Percentiles rank a stretch among this genome's conserved stretches.
Evolutionary conservation across 257 asterid species (phyloP).

Genomic region (Sherardia arvensis): DNA sequence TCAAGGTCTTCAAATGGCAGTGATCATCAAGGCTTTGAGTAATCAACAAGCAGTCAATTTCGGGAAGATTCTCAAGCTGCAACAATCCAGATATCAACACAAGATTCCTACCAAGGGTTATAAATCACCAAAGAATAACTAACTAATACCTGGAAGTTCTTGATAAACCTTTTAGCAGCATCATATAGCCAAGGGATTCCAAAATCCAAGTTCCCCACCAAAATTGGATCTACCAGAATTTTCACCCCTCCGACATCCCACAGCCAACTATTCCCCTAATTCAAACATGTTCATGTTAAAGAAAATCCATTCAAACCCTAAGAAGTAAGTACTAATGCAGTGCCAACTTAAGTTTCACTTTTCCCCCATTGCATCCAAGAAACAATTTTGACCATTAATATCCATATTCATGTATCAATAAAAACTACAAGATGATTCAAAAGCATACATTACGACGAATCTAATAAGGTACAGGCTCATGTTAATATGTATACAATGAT

Average conservation of each 20-base stretch:
- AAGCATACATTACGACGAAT: neutral
- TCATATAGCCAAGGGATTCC: constrained; percentile 91
- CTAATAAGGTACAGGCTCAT: neutral
- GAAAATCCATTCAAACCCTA: neutral
- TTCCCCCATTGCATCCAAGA: neutral
- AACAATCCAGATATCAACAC: constrained; percentile 22
- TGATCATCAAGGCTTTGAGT: constrained; percentile 98
- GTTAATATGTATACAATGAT: too few relatives aligned
- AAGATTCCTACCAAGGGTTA: neutral
- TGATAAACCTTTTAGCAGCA: constrained; percentile 80
- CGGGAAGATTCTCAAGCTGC: constrained; percentile 89
- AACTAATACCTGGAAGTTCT: constrained; percentile 50
- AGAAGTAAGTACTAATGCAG: neutral
- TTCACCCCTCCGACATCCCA: constrained; percentile 90
- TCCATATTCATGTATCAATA: too few relatives aligned
- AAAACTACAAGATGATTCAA: neutral
- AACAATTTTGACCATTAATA: neutral
- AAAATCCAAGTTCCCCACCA: constrained; percentile 93
- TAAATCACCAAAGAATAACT: neutral
- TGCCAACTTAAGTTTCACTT: neutral
- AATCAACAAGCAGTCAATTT: constrained; percentile 65
- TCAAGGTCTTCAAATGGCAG: constrained; percentile 79
- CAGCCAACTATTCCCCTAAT: constrained; percentile 85
- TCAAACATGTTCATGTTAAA: constrained; percentile 9
- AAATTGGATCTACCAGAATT: constrained; percentile 85